phyloP scores from a whole-genome alignment of 2,329 filamentous ascomycete genomes.

The Colletotrichum tropicicola region DNA sequence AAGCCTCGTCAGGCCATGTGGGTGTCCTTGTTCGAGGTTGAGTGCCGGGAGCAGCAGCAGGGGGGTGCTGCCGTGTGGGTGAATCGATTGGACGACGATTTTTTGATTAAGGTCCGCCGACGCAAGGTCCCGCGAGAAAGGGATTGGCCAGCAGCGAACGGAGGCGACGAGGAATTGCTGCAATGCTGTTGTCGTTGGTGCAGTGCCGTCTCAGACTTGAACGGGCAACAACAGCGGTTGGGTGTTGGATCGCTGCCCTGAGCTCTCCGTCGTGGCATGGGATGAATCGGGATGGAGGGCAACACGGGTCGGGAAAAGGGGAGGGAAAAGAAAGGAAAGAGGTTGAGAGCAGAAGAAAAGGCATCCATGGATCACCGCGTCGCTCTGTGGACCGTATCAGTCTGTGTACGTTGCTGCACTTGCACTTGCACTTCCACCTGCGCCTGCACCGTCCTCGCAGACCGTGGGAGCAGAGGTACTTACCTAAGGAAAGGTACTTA shows the following conservation, averaged over 20 bases:
- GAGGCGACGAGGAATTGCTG: constrained; percentile 1
- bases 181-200: constrained; percentile 3
- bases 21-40: constrained; percentile 31
- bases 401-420: too few species aligned
- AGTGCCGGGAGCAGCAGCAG: constrained; percentile 27
- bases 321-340: not conserved
- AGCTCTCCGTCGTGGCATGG: not conserved
- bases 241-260: not conserved
- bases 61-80: constrained; percentile 11
- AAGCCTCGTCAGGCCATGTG: constrained; percentile 29
- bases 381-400: too few species aligned
- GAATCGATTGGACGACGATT: constrained; percentile 21
- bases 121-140: constrained; percentile 15
- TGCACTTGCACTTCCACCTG: too few species aligned
- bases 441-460: too few species aligned
- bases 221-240: not conserved
- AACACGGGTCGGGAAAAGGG: not conserved
- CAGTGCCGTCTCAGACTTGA: constrained; percentile 6
- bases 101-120: constrained; percentile 26
- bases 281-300: not conserved
- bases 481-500: too few species aligned
- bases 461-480: too few species aligned
- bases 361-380: too few species aligned
- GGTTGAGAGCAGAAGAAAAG: not conserved
- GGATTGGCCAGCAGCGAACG: constrained; percentile 12